These are phyloP conservation scores for Mimosa pudica DNA, from an alignment of 306 rosid genomes.

Conservation along the genomic window DNA sequence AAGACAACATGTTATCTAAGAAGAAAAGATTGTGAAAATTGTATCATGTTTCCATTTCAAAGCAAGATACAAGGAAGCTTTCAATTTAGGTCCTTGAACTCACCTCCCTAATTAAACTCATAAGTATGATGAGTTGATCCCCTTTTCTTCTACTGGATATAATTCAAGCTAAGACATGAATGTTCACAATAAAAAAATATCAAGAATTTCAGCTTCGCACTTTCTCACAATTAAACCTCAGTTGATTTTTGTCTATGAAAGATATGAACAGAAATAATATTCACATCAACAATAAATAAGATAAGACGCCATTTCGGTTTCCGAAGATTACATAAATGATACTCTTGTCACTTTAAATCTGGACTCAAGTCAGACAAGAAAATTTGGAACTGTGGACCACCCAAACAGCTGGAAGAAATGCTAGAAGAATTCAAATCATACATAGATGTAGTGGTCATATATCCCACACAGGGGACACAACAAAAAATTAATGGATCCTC, in stretches of 20 bases:
- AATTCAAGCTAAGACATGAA: slow-evolving; percentile 6
- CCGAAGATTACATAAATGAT: slow-evolving; percentile 15
- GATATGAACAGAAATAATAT: slow-evolving; percentile 8
- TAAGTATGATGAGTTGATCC: not conserved
- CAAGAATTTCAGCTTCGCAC: not conserved
- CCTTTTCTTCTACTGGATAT: slow-evolving; percentile 6
- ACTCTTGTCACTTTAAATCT: slow-evolving; percentile 8
- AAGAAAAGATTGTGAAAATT: slow-evolving; percentile 22
- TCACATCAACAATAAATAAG: slow-evolving; percentile 31
- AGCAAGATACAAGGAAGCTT: slow-evolving; percentile 4
- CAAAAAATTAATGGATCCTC: slow-evolving; percentile 29
- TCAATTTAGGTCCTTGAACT: slow-evolving; percentile 9
- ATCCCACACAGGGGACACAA: slow-evolving; percentile 27
- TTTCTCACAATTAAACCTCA: not conserved
- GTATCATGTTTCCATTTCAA: not conserved
- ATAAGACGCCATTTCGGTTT: slow-evolving; percentile 38
- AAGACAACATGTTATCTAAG: slow-evolving; percentile 9
- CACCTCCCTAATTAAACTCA: not conserved
- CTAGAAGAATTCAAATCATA: slow-evolving; percentile 38
- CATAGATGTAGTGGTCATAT: slow-evolving; percentile 26
- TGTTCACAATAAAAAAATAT: not conserved
- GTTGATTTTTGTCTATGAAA: slow-evolving; percentile 1
- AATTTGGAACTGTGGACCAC: slow-evolving; percentile 51
- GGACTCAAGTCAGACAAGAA: slow-evolving; percentile 33
- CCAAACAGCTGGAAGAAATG: slow-evolving; percentile 44